Evolutionary conservation across 768 basidiomycete genomes (phyloP), one percentile per base, ranked within the genome.

Genomic region (Collybia sordida): DNA sequence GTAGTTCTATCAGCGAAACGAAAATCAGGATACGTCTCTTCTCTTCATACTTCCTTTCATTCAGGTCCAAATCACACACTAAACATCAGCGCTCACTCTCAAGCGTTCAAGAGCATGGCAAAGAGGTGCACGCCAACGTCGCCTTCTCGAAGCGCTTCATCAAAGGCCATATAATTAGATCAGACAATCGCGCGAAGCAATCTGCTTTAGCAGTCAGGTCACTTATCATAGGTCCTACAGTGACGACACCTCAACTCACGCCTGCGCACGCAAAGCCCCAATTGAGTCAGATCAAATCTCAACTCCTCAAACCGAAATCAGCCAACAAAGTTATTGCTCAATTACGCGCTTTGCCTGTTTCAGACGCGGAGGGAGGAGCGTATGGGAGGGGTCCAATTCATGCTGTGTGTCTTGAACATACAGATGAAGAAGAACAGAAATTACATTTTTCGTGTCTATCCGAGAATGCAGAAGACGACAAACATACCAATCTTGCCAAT

Each of bases 311-410:
- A 38, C 81, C 86, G 17, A 85, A 86, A 63, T 71, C 77, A 12
- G 90, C 89, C 18, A 81, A 81, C 62, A 82, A 78, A 59, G 72
- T 93, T 51, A 88, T 92, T 53, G 72, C 78, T n/a, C 82, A 90
- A 42, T 74, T 93, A 12, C 82, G 79, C 35, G 57, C 69, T 6
- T 72, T 92, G 35, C 80, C 90, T n/a, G 69, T 74, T 3, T 63
- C 72, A 7, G 75, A 73, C 44, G 67, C 61, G 7, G 56, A 47
- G 23, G 55, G 57, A 25, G 53, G 55, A 28, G 47, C 57, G 22
- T 59, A 59, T 17, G 43, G 52, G 8, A 35, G 56, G 21, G 60
- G 70, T 3, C 88, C 88, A 18, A 88, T 92, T 23, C 90, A 85
- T 58, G 90, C 88, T 0, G 89, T 91, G 18, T 92, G 87, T 58